phyloP scores from a whole-genome alignment of 306 rosid genomes.

The Castanospermum australe region DNA sequence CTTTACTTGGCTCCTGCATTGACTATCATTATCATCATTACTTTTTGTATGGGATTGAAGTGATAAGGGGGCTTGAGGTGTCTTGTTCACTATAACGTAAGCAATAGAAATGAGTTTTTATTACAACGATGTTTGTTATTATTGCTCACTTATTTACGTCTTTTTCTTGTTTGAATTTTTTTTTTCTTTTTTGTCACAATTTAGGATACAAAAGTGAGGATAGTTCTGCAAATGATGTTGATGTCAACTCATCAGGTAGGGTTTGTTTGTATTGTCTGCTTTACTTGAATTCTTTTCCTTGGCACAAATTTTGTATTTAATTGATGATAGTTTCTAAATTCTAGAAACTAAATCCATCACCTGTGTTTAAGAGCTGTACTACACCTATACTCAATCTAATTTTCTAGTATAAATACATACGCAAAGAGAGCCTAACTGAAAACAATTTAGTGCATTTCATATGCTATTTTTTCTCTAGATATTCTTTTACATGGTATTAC shows the following conservation, averaged over 20 bases:
- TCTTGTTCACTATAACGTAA: background rate
- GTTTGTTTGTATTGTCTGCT: slow-evolving; percentile 12
- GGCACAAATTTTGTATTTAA: background rate
- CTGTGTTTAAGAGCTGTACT: no score
- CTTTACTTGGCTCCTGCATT: no score
- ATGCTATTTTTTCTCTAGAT: no score
- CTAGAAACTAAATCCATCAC: background rate
- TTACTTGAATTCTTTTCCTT: background rate
- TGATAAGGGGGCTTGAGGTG: background rate
- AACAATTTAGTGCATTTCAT: no score
- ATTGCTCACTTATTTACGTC: background rate
- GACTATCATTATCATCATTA: background rate
- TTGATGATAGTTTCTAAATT: background rate
- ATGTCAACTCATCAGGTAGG: slow-evolving; percentile 40
- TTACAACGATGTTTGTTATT: background rate
- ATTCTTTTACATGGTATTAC: no score
- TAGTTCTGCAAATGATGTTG: slow-evolving; percentile 46
- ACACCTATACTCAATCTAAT: no score
- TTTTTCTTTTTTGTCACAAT: background rate
- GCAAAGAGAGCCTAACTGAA: no score
- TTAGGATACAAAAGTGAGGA: slow-evolving; percentile 59
- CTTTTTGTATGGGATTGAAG: background rate
- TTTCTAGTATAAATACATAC: no score
- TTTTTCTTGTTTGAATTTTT: background rate
- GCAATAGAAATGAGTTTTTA: background rate